Conservation (phyloP, 2,329 filamentous ascomycete species). For the Beauveria asiatica region DNA sequence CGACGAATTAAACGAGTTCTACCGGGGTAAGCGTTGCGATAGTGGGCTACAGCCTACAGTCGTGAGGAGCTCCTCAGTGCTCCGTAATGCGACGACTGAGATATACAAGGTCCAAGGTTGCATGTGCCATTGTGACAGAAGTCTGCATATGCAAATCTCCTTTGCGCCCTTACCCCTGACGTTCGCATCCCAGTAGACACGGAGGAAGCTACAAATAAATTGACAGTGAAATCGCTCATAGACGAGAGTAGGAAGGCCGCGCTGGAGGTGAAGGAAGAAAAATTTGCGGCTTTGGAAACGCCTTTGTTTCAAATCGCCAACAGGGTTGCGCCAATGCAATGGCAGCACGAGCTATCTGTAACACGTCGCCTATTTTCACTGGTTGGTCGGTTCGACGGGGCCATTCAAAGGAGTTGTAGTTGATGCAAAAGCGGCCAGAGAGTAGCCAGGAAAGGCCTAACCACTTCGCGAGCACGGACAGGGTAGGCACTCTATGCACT, state of each 20-base stretch:
- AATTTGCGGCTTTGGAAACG: slow-evolving; percentile 5
- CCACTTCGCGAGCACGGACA: slow-evolving; percentile 2
- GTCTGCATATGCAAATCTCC: slow-evolving; percentile 9
- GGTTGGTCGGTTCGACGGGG: background rate
- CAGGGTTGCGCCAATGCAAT: slow-evolving; percentile 1
- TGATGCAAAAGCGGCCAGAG: background rate
- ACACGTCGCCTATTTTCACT: slow-evolving; percentile 8
- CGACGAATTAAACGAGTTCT: too few relatives aligned
- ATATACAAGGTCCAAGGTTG: background rate
- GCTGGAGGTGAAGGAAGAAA: background rate
- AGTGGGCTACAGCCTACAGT: background rate
- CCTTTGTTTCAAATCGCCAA: slow-evolving; percentile 5
- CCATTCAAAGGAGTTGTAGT: background rate
- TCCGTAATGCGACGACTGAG: background rate
- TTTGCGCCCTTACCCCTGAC: background rate
- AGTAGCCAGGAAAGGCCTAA: background rate
- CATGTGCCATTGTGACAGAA: background rate
- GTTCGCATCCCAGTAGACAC: background rate
- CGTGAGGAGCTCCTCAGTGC: background rate
- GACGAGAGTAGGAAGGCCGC: background rate
- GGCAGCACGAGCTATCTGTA: slow-evolving; percentile 1
- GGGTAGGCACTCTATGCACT: background rate
- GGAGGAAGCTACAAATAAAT: background rate
- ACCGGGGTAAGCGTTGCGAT: too few relatives aligned
- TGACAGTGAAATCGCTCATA: background rate